phyloP scores from a whole-genome alignment of 768 basidiomycete species.

The Tulasnella sp. region DNA sequence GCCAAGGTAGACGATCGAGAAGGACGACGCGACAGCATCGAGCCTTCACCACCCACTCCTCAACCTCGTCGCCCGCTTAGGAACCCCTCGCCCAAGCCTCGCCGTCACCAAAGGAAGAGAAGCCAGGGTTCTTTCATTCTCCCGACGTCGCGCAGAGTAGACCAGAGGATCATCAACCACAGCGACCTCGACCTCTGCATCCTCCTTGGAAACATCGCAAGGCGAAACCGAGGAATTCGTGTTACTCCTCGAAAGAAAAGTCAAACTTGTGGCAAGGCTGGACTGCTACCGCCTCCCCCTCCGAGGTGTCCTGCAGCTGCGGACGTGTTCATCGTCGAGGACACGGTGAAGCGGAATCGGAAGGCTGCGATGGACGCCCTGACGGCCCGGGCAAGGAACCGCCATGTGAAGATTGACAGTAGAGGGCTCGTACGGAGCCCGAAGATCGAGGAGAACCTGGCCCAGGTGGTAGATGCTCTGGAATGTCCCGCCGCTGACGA shows the following conservation, averaged over 20 bases:
- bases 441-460: not conserved
- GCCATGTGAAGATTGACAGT: not conserved
- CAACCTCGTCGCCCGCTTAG: not conserved
- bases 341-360: not conserved
- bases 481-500: not conserved
- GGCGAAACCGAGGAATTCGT: not conserved
- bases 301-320: not conserved
- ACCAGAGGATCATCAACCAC: not conserved
- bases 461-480: not conserved
- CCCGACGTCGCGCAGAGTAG: not conserved
- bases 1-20: not conserved
- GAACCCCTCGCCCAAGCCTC: not conserved
- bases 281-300: not conserved
- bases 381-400: not conserved
- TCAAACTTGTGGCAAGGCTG: not conserved
- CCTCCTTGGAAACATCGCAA: not conserved
- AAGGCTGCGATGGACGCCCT: not conserved
- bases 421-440: not conserved
- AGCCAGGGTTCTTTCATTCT: not conserved
- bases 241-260: not conserved
- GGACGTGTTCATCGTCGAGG: not conserved
- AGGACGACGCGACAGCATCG: not conserved
- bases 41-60: not conserved
- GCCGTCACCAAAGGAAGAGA: not conserved
- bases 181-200: not conserved